Evolutionary conservation across 495 filamentous ascomycete genomes (phyloP), one percentile per base, ranked within the genome.

Genomic region (Tuber aestivum): DNA sequence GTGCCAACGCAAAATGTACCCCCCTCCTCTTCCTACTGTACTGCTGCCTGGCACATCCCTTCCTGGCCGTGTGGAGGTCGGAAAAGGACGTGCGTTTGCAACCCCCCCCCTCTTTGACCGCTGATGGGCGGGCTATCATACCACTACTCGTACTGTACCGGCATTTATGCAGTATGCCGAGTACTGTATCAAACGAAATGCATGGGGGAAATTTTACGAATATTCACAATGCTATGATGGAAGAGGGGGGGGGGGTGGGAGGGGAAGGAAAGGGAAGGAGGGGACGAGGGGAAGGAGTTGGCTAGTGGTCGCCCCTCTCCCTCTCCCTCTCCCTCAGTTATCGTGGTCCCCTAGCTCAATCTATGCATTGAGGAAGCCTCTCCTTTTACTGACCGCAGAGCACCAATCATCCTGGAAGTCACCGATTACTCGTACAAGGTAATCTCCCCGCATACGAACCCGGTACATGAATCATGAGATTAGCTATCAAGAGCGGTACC

Each of bases 111-210:
- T 61, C 50, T 61, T 27, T 61, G 50, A 32, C 50, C 50, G 50
- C 10, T 32, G 32, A 61, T 61, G 50, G 50, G 23, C 50, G 4
- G 21, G n/a, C n/a, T 61, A 32, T 61, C n/a, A 61, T n/a, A n/a
- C n/a, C n/a, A n/a, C n/a, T n/a, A n/a, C n/a, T n/a, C n/a, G n/a
- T n/a, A n/a, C n/a, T n/a, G n/a, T 61, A 3, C 50, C 50, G 50
- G 50, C 50, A 61, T 61, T 61, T 61, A 61, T 61, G 50, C 50
- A 61, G n/a, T 61, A n/a, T 61, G 50, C 50, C 32, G n/a, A 61
- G 50, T 10, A 32, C 23, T 61, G 50, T 61, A 61, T 61, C 50
- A 27, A 32, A 61, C 23, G n/a, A 32, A 61, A 61, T 61, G 50
- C 50, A 61, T 61, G 50, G 50, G n/a, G 50, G 3, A 32, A 61